Evolutionary conservation across 257 asterid genomes (phyloP).

Genomic region (Solanum paucissectum): DNA sequence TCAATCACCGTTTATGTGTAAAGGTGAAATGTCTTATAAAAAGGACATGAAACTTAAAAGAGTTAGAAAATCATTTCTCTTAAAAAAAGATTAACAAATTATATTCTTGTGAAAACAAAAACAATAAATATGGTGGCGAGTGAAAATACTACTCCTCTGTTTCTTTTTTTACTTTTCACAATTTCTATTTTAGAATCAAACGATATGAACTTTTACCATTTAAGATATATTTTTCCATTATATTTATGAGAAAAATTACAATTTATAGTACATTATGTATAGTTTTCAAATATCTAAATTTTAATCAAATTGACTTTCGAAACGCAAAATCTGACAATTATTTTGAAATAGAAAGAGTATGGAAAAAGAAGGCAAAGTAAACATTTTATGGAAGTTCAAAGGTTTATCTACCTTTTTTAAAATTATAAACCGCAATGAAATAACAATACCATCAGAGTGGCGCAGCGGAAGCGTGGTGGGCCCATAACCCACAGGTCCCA

Average conservation of each 20-base stretch:
- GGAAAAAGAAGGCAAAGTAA: not conserved
- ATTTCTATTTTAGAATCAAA: not conserved
- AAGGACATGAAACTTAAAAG: not conserved
- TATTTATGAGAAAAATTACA: not conserved
- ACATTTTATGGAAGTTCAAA: not conserved
- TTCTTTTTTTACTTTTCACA: not conserved
- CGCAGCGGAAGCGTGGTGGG: conserved; percentile 85
- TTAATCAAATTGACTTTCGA: not conserved
- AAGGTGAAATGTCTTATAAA: too few species aligned
- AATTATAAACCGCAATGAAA: too few species aligned
- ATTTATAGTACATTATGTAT: not conserved
- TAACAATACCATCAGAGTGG: conserved; percentile 25
- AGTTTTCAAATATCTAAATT: not conserved
- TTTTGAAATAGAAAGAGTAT: too few species aligned
- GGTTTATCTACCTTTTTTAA: not conserved
- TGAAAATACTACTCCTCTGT: too few species aligned
- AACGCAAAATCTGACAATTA: not conserved
- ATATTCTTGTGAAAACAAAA: not conserved
- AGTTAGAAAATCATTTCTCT: too few species aligned
- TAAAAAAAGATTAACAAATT: too few species aligned
- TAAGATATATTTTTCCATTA: not conserved
- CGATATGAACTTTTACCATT: not conserved
- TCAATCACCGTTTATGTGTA: not conserved
- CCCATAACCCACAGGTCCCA: conserved; percentile 99
- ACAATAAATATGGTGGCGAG: not conserved